These are phyloP conservation scores for Linnemannia elongata DNA, from an alignment of 192 early-diverging fungal species.

Conservation along the genomic window DNA sequence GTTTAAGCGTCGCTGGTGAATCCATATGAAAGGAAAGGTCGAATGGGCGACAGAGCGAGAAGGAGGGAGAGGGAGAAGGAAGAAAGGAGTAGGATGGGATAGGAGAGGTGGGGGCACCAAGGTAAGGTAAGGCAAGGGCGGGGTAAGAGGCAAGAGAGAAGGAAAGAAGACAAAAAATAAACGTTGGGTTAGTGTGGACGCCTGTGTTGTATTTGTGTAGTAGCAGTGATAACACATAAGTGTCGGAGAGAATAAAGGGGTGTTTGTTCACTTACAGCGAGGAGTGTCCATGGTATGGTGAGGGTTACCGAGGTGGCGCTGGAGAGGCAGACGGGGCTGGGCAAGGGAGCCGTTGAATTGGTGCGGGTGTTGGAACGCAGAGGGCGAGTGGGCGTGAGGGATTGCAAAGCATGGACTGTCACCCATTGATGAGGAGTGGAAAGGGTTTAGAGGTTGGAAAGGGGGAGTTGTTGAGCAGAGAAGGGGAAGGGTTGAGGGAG, in stretches of 20 bases:
- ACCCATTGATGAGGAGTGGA: conserved; percentile 26
- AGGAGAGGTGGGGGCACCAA: background rate
- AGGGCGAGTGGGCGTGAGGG: conserved; percentile 53
- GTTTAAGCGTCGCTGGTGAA: conserved; percentile 33
- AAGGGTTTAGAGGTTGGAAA: background rate
- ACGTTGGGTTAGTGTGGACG: background rate
- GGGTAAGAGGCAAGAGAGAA: background rate
- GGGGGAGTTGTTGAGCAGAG: background rate
- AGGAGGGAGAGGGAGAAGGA: background rate
- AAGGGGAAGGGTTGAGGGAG: background rate
- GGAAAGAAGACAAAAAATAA: conserved; percentile 10
- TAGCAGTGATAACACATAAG: background rate
- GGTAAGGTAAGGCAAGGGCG: background rate
- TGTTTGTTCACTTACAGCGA: conserved; percentile 33
- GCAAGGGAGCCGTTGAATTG: conserved; percentile 45
- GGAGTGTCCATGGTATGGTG: conserved; percentile 26
- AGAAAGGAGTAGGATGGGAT: background rate
- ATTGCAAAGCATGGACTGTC: conserved; percentile 57
- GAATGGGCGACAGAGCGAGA: conserved; percentile 27
- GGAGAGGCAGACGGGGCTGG: conserved; percentile 36
- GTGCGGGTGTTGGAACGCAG: conserved; percentile 54
- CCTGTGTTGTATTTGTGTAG: background rate
- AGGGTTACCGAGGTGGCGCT: background rate
- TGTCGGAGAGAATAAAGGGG: background rate
- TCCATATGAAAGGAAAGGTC: background rate